phyloP scores from a whole-genome alignment of 2,329 filamentous ascomycete genomes.

The Neopestalotiopsis sp. region DNA sequence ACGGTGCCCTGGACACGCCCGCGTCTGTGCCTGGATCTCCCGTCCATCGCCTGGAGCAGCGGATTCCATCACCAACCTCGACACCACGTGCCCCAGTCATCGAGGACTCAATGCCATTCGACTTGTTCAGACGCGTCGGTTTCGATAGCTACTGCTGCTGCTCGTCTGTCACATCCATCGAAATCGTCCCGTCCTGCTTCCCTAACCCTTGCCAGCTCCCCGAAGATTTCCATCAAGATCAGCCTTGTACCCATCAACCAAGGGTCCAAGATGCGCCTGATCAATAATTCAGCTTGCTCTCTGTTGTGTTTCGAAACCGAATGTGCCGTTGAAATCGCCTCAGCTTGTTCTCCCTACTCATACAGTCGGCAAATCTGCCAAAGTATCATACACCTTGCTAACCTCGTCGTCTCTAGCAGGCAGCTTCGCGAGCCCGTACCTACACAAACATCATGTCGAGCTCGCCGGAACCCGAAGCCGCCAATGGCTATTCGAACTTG shows the following conservation, averaged over 20 bases:
- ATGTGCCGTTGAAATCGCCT: conserved; percentile 40
- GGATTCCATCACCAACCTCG: conserved; percentile 34
- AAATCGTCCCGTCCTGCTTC: conserved; percentile 24
- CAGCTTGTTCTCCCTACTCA: conserved; percentile 33
- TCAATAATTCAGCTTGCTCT: conserved; percentile 40
- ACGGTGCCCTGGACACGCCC: conserved; percentile 33
- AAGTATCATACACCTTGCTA: conserved; percentile 33
- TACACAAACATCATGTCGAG: conserved; percentile 61
- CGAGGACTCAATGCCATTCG: conserved; percentile 30
- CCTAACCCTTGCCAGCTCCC: conserved; percentile 24
- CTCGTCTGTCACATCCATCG: conserved; percentile 31
- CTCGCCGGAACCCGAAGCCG: conserved; percentile 64
- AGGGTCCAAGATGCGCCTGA: conserved; percentile 42
- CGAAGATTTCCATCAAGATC: conserved; percentile 51
- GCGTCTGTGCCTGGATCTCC: conserved; percentile 26
- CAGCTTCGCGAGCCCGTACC: conserved; percentile 66
- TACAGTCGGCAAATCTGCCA: conserved; percentile 27
- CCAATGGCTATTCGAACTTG: conserved; percentile 68
- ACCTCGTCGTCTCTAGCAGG: conserved; percentile 57
- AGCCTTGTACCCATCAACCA: conserved; percentile 56
- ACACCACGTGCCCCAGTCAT: conserved; percentile 35
- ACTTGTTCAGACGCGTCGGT: conserved; percentile 30
- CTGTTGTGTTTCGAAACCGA: conserved; percentile 39
- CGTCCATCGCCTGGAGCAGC: conserved; percentile 33
- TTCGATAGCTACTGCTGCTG: conserved; percentile 32